These are phyloP conservation scores for Marasmius fiardii DNA, from an alignment of 1,284 basidiomycete genomes.

Conservation along the genomic window DNA sequence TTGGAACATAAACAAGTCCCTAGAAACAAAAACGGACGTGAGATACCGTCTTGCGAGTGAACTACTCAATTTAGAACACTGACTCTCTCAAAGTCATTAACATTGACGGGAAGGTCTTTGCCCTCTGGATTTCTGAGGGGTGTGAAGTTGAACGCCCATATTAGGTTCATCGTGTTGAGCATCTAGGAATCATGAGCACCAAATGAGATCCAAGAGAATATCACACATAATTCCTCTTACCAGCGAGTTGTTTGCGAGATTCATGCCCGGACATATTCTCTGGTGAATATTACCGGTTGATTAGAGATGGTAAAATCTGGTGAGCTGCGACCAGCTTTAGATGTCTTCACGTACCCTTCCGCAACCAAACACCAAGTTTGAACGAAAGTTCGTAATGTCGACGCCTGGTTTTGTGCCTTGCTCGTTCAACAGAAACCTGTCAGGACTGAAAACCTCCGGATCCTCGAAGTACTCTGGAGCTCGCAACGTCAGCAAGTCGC, in stretches of 20 bases:
- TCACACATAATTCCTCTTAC: not conserved
- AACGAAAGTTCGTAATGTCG: constrained; percentile 11
- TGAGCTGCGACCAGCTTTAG: too few relatives aligned
- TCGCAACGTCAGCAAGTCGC: not conserved
- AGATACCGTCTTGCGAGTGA: too few relatives aligned
- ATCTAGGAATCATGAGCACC: constrained; percentile 1
- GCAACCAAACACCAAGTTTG: constrained; percentile 15
- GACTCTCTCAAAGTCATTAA: constrained; percentile 1
- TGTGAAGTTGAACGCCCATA: constrained; percentile 26
- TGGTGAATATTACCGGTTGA: too few relatives aligned
- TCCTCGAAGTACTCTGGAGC: constrained; percentile 16
- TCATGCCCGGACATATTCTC: constrained; percentile 28
- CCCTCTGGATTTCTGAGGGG: constrained; percentile 7
- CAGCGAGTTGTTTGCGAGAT: constrained; percentile 26
- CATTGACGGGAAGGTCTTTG: constrained; percentile 3
- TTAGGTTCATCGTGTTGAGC: constrained; percentile 18
- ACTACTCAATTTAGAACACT: too few relatives aligned
- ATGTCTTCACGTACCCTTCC: constrained; percentile 19
- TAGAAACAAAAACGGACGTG: not conserved
- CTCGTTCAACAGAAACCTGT: constrained; percentile 14
- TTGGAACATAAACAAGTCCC: constrained; percentile 12
- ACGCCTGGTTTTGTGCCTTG: constrained; percentile 16
- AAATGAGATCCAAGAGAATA: not conserved
- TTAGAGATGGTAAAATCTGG: too few relatives aligned
- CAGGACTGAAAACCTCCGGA: constrained; percentile 18